Conservation (phyloP, 441 rosid genomes). For the Lepidium campestre region DNA sequence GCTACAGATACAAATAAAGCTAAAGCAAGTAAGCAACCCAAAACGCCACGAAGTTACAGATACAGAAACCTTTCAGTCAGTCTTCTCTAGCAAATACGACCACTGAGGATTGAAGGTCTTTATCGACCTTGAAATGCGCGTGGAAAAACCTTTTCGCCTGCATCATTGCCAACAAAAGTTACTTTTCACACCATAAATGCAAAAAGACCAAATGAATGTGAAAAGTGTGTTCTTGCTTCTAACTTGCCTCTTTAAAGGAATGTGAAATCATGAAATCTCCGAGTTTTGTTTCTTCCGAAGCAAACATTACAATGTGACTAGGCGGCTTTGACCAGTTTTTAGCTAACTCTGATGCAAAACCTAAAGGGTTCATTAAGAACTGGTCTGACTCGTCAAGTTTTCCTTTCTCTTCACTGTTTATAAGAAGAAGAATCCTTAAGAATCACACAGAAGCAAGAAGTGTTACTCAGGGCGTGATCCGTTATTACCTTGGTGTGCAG, state of each 20-base stretch:
- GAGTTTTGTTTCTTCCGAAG: conserved; percentile 54
- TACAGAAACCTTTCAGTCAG: neutral
- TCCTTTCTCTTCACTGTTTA: conserved; percentile 55
- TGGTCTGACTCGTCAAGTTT: conserved; percentile 60
- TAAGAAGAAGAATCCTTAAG: neutral
- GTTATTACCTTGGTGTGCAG: conserved; percentile 71
- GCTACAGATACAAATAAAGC: neutral
- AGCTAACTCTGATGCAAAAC: conserved; percentile 47
- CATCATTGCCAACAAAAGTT: neutral
- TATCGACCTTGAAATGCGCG: conserved; percentile 86
- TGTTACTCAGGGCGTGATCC: neutral
- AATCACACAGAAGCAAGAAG: conserved; percentile 1
- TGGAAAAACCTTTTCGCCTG: conserved; percentile 75
- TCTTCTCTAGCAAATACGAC: conserved; percentile 36
- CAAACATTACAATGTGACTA: conserved; percentile 69
- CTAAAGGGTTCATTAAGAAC: conserved; percentile 66
- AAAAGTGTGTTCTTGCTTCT: neutral
- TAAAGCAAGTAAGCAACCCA: neutral
- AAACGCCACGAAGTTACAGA: neutral
- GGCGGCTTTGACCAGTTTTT: conserved; percentile 54
- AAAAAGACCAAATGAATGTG: neutral
- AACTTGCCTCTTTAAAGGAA: conserved; percentile 64
- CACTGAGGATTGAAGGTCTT: conserved; percentile 79
- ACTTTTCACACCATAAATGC: neutral
- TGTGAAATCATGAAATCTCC: conserved; percentile 49